phyloP scores from a whole-genome alignment of 2,329 filamentous ascomycete genomes.

The Stagonosporopsis cucurbitacearum region DNA sequence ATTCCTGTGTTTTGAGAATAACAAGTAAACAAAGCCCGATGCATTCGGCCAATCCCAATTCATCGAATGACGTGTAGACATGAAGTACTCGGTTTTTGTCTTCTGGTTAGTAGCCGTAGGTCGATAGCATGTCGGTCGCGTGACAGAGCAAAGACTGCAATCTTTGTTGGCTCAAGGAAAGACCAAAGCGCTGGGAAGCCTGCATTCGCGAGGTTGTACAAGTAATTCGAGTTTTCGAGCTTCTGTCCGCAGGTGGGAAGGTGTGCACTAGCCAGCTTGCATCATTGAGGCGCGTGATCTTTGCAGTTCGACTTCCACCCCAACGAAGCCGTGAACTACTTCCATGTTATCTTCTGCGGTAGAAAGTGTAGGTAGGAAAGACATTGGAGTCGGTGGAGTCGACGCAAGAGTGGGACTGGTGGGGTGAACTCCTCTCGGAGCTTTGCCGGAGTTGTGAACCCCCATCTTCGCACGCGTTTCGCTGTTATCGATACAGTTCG shows the following conservation, averaged over 20 bases:
- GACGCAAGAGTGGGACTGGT: constrained; percentile 3
- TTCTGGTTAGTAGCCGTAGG: not conserved
- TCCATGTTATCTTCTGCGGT: not conserved
- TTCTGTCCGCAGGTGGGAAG: not conserved
- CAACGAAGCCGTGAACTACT: not conserved
- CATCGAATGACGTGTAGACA: not conserved
- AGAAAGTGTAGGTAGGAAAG: not conserved
- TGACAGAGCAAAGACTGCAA: not conserved
- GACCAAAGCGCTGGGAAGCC: not conserved
- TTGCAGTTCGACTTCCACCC: not conserved
- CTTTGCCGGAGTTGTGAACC: not conserved
- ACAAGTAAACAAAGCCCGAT: not conserved
- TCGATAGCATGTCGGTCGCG: not conserved
- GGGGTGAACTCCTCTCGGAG: constrained; percentile 4
- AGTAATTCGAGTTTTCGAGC: not conserved
- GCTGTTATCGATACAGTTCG: constrained; percentile 7
- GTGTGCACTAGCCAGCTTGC: not conserved
- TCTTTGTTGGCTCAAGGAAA: not conserved
- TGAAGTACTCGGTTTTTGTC: not conserved
- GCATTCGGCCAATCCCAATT: not conserved
- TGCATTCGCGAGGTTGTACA: not conserved
- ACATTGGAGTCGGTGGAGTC: not conserved
- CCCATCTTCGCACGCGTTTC: constrained; percentile 2
- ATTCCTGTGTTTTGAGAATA: constrained; percentile 2
- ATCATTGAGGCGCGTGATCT: not conserved